phyloP scores from a whole-genome alignment of 2,329 filamentous ascomycete species.

The Microdochium bolleyi region DNA sequence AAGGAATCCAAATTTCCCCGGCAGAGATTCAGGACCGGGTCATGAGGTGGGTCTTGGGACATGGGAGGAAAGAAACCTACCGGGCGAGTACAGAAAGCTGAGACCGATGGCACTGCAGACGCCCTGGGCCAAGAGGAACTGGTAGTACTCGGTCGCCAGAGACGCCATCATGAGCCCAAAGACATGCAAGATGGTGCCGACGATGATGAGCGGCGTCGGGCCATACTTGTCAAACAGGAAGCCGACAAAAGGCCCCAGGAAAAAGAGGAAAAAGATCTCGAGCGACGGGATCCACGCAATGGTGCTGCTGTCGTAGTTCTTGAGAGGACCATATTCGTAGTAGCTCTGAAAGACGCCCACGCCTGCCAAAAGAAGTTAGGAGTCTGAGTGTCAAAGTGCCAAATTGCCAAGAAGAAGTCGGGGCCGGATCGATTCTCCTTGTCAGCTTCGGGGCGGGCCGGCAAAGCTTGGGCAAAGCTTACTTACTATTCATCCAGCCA shows the following conservation, averaged over 20 bases:
- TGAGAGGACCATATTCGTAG: constrained; percentile 5
- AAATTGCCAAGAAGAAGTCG: background rate
- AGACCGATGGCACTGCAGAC: constrained; percentile 7
- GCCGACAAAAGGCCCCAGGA: constrained; percentile 43
- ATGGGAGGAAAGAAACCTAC: background rate
- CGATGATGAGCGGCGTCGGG: constrained; percentile 42
- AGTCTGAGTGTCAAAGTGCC: too few relatives aligned
- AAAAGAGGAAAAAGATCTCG: constrained; percentile 18
- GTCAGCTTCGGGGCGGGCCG: too few relatives aligned
- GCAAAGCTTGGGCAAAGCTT: background rate
- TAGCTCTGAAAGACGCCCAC: background rate
- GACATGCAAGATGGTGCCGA: constrained; percentile 43
- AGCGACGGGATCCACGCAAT: background rate
- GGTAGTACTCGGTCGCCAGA: constrained; percentile 31
- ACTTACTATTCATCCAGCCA: background rate
- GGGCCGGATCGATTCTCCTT: background rate
- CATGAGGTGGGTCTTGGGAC: background rate
- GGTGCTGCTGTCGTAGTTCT: background rate
- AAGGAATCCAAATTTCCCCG: constrained; percentile 13
- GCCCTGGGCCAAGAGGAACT: constrained; percentile 29
- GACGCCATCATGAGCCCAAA: constrained; percentile 56
- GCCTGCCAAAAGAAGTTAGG: background rate
- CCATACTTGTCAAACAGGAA: constrained; percentile 54
- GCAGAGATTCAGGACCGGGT: background rate
- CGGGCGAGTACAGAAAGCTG: constrained; percentile 37